Evolutionary conservation across 2,329 filamentous ascomycete genomes (phyloP), one percentile per base, ranked within the genome.

Genomic region (Stagonosporopsis cucurbitacearum): DNA sequence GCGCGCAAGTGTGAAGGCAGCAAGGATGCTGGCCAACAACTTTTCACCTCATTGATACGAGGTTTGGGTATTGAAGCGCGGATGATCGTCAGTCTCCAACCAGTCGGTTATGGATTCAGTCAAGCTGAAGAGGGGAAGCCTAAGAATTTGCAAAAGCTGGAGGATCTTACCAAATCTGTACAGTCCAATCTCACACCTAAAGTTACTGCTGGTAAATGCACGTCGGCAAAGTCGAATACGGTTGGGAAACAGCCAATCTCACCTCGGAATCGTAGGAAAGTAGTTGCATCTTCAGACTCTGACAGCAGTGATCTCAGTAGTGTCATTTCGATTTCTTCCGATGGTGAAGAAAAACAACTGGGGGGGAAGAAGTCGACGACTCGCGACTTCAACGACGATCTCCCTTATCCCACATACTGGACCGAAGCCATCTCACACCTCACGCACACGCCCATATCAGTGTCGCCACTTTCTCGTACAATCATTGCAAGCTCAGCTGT

Each of bases 341-440:
- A 80, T 15, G 82, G 77, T 6, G 78, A 82, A 15, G 85, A 85
- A 0, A 77, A 87, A 1, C 85, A 12, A 76, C 79, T 28, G 5
- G 76, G 73, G 46, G 82, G 77, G 62, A 76, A 73, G 35, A 67
- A 64, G 6, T 71, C 68, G 44, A 67, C 70, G 23, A 82, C 80
- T 55, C 80, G 82, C 50, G 68, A 70, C 50, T 90, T 88, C 65
- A 92, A 96, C 65, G 81, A 83, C 19, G 92, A 96, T 63, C 81
- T 97, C 25, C 85, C 88, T 2, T 95, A 88, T 62, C 93, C 95
- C 1, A 89, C 90, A 46, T 98, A 98, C 74, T 99, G 95, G 95
- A 89, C 90, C 0, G 95, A 99, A 74, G 89, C 91, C 2, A 80
- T 95, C 2, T 97, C 93, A 0, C 89, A 92, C 2, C 82, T 91